Evolutionary conservation across 495 filamentous ascomycete species (phyloP).

Genomic region (Aspergillus bertholletiae): DNA sequence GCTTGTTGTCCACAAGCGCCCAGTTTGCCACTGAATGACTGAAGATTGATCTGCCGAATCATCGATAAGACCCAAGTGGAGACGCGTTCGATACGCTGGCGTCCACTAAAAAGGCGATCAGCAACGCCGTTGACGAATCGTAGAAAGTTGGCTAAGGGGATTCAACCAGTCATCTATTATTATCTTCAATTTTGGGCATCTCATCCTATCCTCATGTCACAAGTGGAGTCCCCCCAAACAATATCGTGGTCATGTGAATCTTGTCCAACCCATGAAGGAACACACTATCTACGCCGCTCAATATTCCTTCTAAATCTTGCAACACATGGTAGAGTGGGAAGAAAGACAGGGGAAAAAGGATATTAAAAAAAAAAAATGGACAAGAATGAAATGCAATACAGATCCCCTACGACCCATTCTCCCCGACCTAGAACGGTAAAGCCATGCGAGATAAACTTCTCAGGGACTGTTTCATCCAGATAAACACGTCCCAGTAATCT

Average conservation of each 20-base stretch:
- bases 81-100: background rate
- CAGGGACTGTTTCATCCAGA: background rate
- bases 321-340: too few species aligned
- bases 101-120: slow-evolving; percentile 2
- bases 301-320: background rate
- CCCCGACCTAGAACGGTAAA: background rate
- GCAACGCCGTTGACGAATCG: background rate
- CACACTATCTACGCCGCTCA: background rate
- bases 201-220: background rate
- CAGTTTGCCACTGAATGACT: background rate
- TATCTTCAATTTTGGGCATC: background rate
- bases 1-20: background rate
- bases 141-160: background rate
- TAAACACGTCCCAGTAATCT: background rate
- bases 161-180: background rate
- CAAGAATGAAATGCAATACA: slow-evolving; percentile 2
- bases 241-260: background rate
- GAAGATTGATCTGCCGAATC: slow-evolving; percentile 1
- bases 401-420: background rate
- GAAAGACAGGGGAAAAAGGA: background rate
- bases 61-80: slow-evolving; percentile 1
- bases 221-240: too few species aligned
- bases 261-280: background rate
- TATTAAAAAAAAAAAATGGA: background rate
- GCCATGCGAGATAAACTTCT: too few species aligned